Conservation (phyloP, 2,329 filamentous ascomycete genomes). For the Chrysoporthe puriensis region DNA sequence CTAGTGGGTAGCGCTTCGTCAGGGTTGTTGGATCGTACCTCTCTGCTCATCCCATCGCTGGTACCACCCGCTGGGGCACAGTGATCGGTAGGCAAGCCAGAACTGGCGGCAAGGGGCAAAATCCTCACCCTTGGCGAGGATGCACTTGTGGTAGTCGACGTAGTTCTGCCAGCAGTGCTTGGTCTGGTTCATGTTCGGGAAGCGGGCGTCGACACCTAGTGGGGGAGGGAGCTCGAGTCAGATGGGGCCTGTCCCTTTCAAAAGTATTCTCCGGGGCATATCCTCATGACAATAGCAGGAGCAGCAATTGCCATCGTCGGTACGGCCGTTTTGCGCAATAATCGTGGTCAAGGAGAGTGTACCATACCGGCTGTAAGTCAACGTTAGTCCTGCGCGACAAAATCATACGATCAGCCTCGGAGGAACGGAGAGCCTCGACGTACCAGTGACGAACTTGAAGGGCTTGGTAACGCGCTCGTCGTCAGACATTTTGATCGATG, state of each 20-base stretch:
- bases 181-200: slow-evolving; percentile 97
- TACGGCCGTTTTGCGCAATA: slow-evolving; percentile 11
- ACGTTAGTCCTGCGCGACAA: slow-evolving; percentile 34
- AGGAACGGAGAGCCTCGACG: slow-evolving; percentile 47
- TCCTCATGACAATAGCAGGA: slow-evolving; percentile 3
- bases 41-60: slow-evolving; percentile 97
- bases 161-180: slow-evolving; percentile 99
- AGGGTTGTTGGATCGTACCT: slow-evolving; percentile 47
- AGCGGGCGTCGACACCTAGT: slow-evolving; percentile 97
- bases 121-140: slow-evolving; percentile 96
- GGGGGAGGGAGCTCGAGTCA: slow-evolving; percentile 25
- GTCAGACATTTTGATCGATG: slow-evolving; percentile 81
- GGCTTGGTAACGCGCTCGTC: slow-evolving; percentile 91
- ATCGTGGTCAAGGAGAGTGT: slow-evolving; percentile 19
- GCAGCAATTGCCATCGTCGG: slow-evolving; percentile 1
- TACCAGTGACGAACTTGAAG: slow-evolving; percentile 99
- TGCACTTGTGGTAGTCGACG: slow-evolving; percentile 99
- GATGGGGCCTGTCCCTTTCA: slow-evolving; percentile 37
- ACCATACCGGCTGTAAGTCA: slow-evolving; percentile 34
- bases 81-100: slow-evolving; percentile 92
- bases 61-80: slow-evolving; percentile 95
- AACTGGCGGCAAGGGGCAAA: slow-evolving; percentile 97
- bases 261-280: slow-evolving; percentile 8
- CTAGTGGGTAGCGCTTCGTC: neutral
- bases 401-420: slow-evolving; percentile 32